Percentiles rank a stretch among this genome's conserved stretches.
Evolutionary conservation across 1,284 basidiomycete genomes (phyloP).

Genomic region (Cryptococcus amylolentus): DNA sequence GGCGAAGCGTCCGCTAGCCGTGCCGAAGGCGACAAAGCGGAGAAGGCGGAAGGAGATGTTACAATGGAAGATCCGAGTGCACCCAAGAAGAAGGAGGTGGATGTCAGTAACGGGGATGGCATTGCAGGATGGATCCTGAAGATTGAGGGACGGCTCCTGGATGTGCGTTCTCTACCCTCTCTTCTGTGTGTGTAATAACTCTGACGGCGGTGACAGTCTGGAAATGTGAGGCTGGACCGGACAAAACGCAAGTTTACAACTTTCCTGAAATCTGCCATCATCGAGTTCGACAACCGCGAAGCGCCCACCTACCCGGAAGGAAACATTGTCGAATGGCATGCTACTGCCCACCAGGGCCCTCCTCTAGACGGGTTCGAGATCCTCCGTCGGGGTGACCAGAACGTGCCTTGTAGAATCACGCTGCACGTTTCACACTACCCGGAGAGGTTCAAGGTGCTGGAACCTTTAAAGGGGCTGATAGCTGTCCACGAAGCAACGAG

Average conservation of each 20-base stretch:
- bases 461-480: slow-evolving; percentile 72
- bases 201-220: slow-evolving; percentile 26
- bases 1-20: neutral
- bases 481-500: slow-evolving; percentile 83
- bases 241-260: slow-evolving; percentile 76
- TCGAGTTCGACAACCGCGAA: slow-evolving; percentile 80
- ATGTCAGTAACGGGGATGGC: slow-evolving; percentile 64
- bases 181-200: no score
- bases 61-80: slow-evolving; percentile 2
- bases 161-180: slow-evolving; percentile 38
- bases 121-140: slow-evolving; percentile 87
- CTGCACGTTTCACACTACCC: slow-evolving; percentile 82
- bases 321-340: slow-evolving; percentile 50
- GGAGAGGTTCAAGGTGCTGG: slow-evolving; percentile 75
- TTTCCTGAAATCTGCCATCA: slow-evolving; percentile 75
- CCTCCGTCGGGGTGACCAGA: slow-evolving; percentile 72
- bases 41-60: slow-evolving; percentile 11
- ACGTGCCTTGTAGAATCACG: slow-evolving; percentile 72
- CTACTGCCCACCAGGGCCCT: slow-evolving; percentile 63
- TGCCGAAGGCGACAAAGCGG: slow-evolving; percentile 2
- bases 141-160: slow-evolving; percentile 80
- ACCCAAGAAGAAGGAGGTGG: slow-evolving; percentile 25
- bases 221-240: slow-evolving; percentile 67
- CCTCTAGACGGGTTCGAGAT: slow-evolving; percentile 82
- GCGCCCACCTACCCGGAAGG: slow-evolving; percentile 71